Evolutionary conservation across 768 basidiomycete genomes (phyloP).

Genomic region (Pleurotus tuoliensis): DNA sequence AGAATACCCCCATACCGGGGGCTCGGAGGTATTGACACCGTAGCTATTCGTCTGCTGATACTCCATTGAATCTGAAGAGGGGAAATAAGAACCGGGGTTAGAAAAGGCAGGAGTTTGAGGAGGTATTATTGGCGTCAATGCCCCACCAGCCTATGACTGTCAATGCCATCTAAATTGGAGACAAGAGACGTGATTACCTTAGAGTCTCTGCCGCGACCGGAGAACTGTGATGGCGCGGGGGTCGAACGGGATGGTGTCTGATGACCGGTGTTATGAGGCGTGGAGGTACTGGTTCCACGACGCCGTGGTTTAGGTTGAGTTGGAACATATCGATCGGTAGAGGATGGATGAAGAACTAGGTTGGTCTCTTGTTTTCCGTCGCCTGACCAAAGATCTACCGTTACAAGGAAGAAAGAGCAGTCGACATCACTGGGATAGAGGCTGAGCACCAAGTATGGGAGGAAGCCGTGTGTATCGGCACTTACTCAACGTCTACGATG

Average conservation of each 20-base stretch:
- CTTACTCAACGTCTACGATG: conserved; percentile 74
- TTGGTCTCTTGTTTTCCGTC: conserved; percentile 85
- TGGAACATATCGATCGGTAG: conserved; percentile 71
- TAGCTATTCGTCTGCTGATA: conserved; percentile 40
- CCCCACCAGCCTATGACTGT: conserved; percentile 5
- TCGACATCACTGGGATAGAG: conserved; percentile 64
- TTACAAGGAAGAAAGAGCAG: conserved; percentile 83
- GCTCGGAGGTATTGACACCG: conserved; percentile 38
- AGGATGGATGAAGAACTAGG: conserved; percentile 82
- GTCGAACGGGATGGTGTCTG: conserved; percentile 45
- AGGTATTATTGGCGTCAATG: conserved; percentile 9
- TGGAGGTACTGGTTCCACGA: conserved; percentile 37
- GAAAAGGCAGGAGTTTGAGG: conserved; percentile 8
- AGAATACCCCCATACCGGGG: conserved; percentile 55
- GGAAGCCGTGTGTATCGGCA: conserved; percentile 12
- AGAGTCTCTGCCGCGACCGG: conserved; percentile 27
- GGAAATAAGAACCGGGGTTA: conserved; percentile 6
- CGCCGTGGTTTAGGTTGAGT: conserved; percentile 39
- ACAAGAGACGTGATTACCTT: conserved; percentile 25
- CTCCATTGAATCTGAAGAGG: conserved; percentile 30
- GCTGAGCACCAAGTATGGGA: conserved; percentile 9
- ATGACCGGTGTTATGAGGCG: conserved; percentile 34
- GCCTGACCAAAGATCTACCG: conserved; percentile 89
- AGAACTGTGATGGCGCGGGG: conserved; percentile 42
- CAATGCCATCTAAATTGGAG: neutral